Evolutionary conservation across 768 basidiomycete genomes (phyloP).

Genomic region (Dacryopinax primogenitus): DNA sequence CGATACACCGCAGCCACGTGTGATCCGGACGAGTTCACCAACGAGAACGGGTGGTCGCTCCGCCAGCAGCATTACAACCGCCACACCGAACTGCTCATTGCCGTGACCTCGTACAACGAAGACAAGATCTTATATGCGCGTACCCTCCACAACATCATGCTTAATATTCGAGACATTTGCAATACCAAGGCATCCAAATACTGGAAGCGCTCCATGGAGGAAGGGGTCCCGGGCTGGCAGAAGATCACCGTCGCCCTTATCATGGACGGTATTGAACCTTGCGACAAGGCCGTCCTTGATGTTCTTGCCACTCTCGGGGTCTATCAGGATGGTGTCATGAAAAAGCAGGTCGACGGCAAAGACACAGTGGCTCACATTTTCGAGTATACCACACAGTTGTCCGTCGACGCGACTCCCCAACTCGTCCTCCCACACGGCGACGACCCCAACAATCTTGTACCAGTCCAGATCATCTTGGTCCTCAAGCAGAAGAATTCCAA

Average conservation of each 20-base stretch:
- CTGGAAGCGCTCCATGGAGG: constrained; percentile 71
- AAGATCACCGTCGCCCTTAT: constrained; percentile 72
- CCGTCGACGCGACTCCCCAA: constrained; percentile 80
- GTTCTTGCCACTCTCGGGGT: constrained; percentile 79
- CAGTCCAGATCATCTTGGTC: constrained; percentile 82
- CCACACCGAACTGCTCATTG: constrained; percentile 85
- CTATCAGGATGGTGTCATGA: constrained; percentile 92
- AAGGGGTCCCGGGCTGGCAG: constrained; percentile 80
- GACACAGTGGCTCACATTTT: constrained; percentile 90
- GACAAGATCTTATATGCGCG: constrained; percentile 36
- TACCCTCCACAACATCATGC: constrained; percentile 90
- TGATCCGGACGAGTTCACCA: constrained; percentile 79
- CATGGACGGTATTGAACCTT: constrained; percentile 82
- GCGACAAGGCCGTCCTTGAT: constrained; percentile 83
- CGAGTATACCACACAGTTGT: constrained; percentile 96
- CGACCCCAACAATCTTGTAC: constrained; percentile 83
- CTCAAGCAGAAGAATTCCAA: constrained; percentile 91
- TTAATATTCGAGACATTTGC: constrained; percentile 94
- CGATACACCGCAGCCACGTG: constrained; percentile 84
- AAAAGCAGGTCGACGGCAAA: constrained; percentile 63
- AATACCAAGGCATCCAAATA: constrained; percentile 90
- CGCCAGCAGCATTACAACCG: constrained; percentile 76
- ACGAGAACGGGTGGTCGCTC: constrained; percentile 70
- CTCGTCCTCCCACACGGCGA: constrained; percentile 81
- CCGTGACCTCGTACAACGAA: constrained; percentile 87